Conservation (phyloP, 192 early-diverging fungal species). For the Gigaspora rosea region DNA sequence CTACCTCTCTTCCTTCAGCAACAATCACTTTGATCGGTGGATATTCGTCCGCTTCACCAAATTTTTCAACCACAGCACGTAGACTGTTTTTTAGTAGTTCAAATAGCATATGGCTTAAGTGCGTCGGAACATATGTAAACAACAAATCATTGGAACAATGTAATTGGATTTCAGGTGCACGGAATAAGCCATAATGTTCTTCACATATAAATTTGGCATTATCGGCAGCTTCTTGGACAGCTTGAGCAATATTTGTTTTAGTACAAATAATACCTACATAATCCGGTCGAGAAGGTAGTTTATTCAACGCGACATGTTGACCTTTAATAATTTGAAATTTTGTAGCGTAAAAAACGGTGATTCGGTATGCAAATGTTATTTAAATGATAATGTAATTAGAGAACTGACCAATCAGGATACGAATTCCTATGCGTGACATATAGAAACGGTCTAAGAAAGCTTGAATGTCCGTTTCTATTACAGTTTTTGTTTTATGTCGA, state of each 20-base stretch:
- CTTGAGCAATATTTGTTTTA: constrained; percentile 75
- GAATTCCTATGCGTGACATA: constrained; percentile 97
- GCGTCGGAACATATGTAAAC: constrained; percentile 96
- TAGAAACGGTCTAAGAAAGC: constrained; percentile 94
- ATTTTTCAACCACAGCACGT: constrained; percentile 90
- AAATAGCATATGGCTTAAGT: constrained; percentile 97
- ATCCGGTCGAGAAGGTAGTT: constrained; percentile 61
- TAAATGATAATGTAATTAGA: too few relatives aligned
- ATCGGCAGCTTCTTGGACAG: constrained; percentile 86
- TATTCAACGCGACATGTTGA: constrained; percentile 75
- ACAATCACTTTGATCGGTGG: constrained; percentile 95
- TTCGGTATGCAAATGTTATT: too few relatives aligned
- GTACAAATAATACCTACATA: constrained; percentile 97
- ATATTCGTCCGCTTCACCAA: constrained; percentile 80
- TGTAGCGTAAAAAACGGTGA: too few relatives aligned
- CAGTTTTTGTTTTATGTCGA: constrained; percentile 46
- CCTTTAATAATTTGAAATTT: too few relatives aligned
- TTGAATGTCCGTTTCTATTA: constrained; percentile 77
- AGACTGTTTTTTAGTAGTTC: constrained; percentile 97
- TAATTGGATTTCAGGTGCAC: constrained; percentile 75
- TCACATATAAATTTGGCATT: constrained; percentile 90
- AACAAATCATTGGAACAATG: constrained; percentile 75
- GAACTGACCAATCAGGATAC: constrained; percentile 89
- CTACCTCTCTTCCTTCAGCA: constrained; percentile 75
- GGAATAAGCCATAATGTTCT: constrained; percentile 87